These are phyloP conservation scores for Cyclotella sp. DNA, from an alignment of 108 stramenopile species.

Conservation along the genomic window DNA sequence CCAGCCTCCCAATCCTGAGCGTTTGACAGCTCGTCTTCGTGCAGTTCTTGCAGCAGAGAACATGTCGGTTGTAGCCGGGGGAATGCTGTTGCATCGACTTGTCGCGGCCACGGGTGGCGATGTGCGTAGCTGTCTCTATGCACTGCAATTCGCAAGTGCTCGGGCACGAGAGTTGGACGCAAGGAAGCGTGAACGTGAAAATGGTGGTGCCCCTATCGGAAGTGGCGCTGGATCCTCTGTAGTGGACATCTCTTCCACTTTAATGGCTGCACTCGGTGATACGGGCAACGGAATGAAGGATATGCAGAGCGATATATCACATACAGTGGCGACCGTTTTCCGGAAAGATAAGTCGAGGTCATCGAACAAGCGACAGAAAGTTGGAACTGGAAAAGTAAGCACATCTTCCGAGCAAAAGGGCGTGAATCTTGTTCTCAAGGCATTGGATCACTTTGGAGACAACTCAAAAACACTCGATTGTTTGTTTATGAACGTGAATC, in stretches of 20 bases:
- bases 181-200: conserved; percentile 37
- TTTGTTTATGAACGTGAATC: conserved; percentile 71
- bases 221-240: conserved; percentile 10
- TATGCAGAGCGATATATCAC: conserved; percentile 70
- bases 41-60: conserved; percentile 77
- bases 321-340: conserved; percentile 68
- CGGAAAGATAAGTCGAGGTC: conserved; percentile 50
- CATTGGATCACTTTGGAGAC: conserved; percentile 72
- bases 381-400: conserved; percentile 5
- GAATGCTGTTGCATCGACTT: conserved; percentile 70
- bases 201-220: conserved; percentile 15
- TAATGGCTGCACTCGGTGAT: conserved; percentile 61
- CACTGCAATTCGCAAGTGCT: conserved; percentile 90
- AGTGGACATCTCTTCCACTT: conserved; percentile 65
- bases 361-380: conserved; percentile 32
- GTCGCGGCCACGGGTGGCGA: conserved; percentile 80
- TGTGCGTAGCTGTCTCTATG: conserved; percentile 91
- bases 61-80: conserved; percentile 57
- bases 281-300: conserved; percentile 76
- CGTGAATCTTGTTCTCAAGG: conserved; percentile 46
- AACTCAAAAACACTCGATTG: conserved; percentile 70
- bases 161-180: conserved; percentile 49
- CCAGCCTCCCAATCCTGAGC: conserved; percentile 61
- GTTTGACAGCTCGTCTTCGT: conserved; percentile 84
- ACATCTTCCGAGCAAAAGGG: conserved; percentile 3